phyloP scores from a whole-genome alignment of 495 filamentous ascomycete species.

The Emericellopsis terricola region DNA sequence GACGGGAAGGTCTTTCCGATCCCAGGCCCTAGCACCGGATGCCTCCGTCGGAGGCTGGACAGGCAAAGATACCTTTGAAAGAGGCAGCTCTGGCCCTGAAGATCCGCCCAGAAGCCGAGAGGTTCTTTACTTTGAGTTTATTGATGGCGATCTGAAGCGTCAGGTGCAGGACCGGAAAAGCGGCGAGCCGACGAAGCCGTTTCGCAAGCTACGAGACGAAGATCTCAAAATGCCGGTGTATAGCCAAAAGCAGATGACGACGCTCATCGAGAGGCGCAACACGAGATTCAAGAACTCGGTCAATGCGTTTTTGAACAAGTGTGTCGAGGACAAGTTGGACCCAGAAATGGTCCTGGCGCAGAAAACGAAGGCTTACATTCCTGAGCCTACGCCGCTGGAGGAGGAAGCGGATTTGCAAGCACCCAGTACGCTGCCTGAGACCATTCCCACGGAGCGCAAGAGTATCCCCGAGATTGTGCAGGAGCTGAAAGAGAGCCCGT shows the following conservation, averaged over 20 bases:
- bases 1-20: conserved; percentile 20
- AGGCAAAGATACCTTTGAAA: conserved; percentile 20
- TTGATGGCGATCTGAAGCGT: conserved; percentile 79
- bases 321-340: conserved; percentile 45
- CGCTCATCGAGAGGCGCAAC: conserved; percentile 82
- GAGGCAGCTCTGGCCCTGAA: conserved; percentile 6
- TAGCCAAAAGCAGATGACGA: conserved; percentile 81
- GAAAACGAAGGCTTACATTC: conserved; percentile 31
- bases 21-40: conserved; percentile 23
- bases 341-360: conserved; percentile 44
- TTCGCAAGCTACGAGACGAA: conserved; percentile 48
- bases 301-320: conserved; percentile 57
- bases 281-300: conserved; percentile 66
- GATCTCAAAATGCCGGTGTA: conserved; percentile 86
- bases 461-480: conserved; percentile 68
- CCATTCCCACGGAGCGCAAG: conserved; percentile 71
- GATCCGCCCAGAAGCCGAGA: conserved; percentile 30
- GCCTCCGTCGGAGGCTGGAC: conserved; percentile 29
- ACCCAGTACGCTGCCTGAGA: conserved; percentile 30
- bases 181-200: conserved; percentile 48
- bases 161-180: conserved; percentile 53
- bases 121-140: conserved; percentile 77
- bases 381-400: conserved; percentile 14
- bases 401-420: conserved; percentile 10
- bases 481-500: conserved; percentile 63